These are phyloP conservation scores for Arthroderma sp. DNA, from an alignment of 2,329 filamentous ascomycete species.

Conservation along the genomic window DNA sequence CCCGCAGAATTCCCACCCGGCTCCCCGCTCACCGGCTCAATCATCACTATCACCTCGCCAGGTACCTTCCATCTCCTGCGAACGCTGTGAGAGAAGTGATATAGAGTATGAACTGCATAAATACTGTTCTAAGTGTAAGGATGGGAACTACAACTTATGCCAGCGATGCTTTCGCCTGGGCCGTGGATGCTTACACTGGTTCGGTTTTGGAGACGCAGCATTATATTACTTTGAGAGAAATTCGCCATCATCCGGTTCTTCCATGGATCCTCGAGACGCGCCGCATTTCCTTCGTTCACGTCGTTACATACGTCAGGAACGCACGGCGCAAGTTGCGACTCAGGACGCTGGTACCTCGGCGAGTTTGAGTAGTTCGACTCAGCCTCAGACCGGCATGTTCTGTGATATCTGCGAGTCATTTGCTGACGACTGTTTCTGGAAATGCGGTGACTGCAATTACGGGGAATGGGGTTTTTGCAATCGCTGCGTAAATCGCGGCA, in stretches of 20 bases:
- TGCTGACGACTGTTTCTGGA: conserved; percentile 80
- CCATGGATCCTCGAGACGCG: conserved; percentile 21
- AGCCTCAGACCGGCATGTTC: conserved; percentile 64
- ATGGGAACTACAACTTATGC: conserved; percentile 67
- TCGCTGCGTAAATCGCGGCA: conserved; percentile 68
- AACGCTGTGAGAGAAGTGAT: conserved; percentile 53
- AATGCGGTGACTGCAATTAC: conserved; percentile 73
- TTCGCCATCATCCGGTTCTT: conserved; percentile 24
- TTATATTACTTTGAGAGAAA: conserved; percentile 50
- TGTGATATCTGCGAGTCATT: conserved; percentile 62
- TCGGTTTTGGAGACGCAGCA: conserved; percentile 67
- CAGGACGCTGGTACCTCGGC: conserved; percentile 16
- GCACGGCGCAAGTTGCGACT: conserved; percentile 23
- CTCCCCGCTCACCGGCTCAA: not conserved
- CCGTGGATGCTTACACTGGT: conserved; percentile 74
- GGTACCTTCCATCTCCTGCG: conserved; percentile 64
- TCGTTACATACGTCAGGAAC: conserved; percentile 20
- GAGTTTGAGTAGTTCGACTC: too few species aligned
- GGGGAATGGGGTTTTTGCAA: conserved; percentile 95
- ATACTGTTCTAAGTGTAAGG: conserved; percentile 58
- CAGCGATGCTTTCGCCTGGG: conserved; percentile 63
- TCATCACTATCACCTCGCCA: conserved; percentile 2
- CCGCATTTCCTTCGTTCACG: conserved; percentile 39
- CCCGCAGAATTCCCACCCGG: not conserved
- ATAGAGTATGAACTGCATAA: conserved; percentile 84